Conservation (phyloP, 2,329 filamentous ascomycete genomes). For the Albophoma yamanashiensis region DNA sequence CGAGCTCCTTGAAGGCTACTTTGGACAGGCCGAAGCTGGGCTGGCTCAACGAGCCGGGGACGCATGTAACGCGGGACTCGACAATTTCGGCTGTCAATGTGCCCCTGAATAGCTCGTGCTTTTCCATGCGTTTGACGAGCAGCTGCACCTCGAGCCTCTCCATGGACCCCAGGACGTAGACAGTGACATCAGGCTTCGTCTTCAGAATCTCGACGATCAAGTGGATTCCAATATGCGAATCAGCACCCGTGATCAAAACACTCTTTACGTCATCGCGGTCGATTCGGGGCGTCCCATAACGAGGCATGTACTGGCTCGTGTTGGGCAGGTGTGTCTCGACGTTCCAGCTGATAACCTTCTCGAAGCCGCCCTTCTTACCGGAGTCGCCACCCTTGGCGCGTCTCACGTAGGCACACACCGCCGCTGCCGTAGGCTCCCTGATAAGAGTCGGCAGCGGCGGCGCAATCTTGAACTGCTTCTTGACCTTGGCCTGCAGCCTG, state of each 20-base stretch:
- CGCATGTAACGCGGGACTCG: slow-evolving; percentile 5
- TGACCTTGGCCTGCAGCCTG: slow-evolving; percentile 4
- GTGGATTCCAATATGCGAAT: not conserved
- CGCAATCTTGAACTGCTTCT: slow-evolving; percentile 11
- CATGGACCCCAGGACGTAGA: slow-evolving; percentile 5
- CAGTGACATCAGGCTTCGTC: not conserved
- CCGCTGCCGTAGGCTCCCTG: not conserved
- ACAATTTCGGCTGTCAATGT: slow-evolving; percentile 5
- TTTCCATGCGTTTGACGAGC: slow-evolving; percentile 7
- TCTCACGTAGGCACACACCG: not conserved
- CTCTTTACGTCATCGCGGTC: not conserved
- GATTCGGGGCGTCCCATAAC: not conserved
- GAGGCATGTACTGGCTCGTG: not conserved
- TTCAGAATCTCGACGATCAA: not conserved
- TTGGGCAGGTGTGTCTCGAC: not conserved
- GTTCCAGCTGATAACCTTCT: not conserved
- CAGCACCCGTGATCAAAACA: not conserved
- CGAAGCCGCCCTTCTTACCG: not conserved
- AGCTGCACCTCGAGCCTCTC: slow-evolving; percentile 4
- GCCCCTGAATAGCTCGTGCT: slow-evolving; percentile 9
- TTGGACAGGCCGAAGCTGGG: slow-evolving; percentile 12
- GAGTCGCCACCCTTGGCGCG: not conserved
- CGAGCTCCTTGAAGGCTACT: slow-evolving; percentile 11
- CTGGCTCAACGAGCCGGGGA: slow-evolving; percentile 9
- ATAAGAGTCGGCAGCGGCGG: not conserved